Conservation (phyloP, 192 early-diverging fungal genomes). For the Geranomyces variabilis region DNA sequence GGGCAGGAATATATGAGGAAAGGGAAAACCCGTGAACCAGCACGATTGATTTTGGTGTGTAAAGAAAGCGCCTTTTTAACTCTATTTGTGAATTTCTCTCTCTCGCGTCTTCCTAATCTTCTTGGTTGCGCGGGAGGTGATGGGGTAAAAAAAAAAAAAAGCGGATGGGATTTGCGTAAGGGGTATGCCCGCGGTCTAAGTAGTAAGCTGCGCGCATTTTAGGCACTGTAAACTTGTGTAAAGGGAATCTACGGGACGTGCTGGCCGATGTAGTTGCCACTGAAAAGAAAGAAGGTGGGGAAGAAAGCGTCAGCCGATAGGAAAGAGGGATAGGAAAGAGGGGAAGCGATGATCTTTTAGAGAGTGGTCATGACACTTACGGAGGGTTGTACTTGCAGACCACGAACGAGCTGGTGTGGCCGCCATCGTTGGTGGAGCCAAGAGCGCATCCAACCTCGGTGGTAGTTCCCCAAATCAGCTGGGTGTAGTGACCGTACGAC, state of each 20-base stretch:
- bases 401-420: conserved; percentile 2
- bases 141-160: too few species aligned
- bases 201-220: too few species aligned
- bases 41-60: too few species aligned
- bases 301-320: not conserved
- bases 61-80: too few species aligned
- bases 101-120: too few species aligned
- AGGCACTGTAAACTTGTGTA: not conserved
- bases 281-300: not conserved
- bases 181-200: too few species aligned
- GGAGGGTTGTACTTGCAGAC: conserved; percentile 30
- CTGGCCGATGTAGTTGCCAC: conserved; percentile 4
- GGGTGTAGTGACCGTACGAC: conserved; percentile 26
- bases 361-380: not conserved
- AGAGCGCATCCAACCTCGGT: conserved; percentile 22
- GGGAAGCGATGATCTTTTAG: not conserved
- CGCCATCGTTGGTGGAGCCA: not conserved
- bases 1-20: too few species aligned
- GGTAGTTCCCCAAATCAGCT: conserved; percentile 24
- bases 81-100: too few species aligned
- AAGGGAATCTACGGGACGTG: not conserved
- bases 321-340: not conserved
- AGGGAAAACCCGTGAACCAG: too few species aligned
- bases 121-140: too few species aligned
- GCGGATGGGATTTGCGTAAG: too few species aligned